These are phyloP conservation scores for Chaetomium olivaceum DNA, from an alignment of 2,329 filamentous ascomycete species.

Conservation along the genomic window DNA sequence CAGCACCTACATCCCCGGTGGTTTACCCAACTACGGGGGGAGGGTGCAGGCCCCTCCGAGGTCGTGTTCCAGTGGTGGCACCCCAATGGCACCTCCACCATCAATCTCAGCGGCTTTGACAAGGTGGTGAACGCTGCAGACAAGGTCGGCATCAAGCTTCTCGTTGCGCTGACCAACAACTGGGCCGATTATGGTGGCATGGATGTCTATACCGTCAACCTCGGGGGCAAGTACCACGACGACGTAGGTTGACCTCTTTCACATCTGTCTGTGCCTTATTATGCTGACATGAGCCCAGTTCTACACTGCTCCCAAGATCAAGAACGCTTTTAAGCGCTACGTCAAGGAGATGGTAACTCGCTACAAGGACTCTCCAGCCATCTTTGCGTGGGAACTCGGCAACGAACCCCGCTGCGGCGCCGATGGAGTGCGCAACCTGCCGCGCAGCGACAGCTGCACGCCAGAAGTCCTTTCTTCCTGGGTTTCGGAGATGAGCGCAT, in stretches of 20 bases:
- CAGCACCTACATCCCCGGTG: conserved; percentile 45
- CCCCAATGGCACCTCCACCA: conserved; percentile 47
- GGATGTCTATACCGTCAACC: conserved; percentile 59
- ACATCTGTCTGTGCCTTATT: background rate
- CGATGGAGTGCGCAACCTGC: conserved; percentile 48
- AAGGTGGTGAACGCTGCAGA: conserved; percentile 53
- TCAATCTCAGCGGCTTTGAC: conserved; percentile 50
- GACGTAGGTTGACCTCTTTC: conserved; percentile 40
- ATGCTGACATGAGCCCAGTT: conserved; percentile 39
- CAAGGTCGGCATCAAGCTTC: conserved; percentile 52
- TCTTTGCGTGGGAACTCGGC: conserved; percentile 68
- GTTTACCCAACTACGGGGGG: conserved; percentile 55
- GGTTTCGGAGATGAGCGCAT: conserved; percentile 56
- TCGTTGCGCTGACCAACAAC: conserved; percentile 58
- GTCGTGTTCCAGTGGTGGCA: conserved; percentile 50
- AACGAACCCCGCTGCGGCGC: conserved; percentile 60
- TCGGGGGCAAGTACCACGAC: conserved; percentile 53
- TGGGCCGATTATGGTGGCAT: conserved; percentile 63
- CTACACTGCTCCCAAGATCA: conserved; percentile 52
- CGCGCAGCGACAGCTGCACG: conserved; percentile 42
- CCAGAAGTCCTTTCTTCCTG: conserved; percentile 48
- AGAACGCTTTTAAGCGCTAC: conserved; percentile 57
- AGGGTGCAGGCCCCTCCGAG: conserved; percentile 48
- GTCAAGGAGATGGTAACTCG: conserved; percentile 59
- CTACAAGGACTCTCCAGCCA: conserved; percentile 58